Percentiles rank a stretch among this genome's conserved stretches.
phyloP scores from a whole-genome alignment of 192 early-diverging fungal species.

The Coemansia guatemalensis region DNA sequence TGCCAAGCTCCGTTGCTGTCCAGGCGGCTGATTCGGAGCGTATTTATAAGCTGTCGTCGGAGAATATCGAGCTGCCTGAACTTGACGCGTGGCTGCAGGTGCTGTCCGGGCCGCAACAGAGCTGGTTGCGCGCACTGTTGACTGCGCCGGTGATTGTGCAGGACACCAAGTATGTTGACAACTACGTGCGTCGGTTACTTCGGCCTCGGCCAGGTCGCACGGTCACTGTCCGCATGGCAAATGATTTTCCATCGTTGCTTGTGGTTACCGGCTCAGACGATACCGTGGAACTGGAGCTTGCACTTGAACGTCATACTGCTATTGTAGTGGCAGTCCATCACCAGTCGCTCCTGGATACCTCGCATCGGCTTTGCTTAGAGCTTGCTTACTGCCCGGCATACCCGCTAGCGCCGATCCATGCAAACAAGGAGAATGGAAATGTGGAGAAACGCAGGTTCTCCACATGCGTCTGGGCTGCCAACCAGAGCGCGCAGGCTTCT shows the following conservation, averaged over 20 bases:
- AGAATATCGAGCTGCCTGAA: conserved; percentile 9
- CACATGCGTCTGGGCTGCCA: conserved; percentile 11
- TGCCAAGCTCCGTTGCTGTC: neutral
- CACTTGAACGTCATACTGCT: conserved; percentile 66
- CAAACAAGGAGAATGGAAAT: neutral
- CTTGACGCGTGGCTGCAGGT: conserved; percentile 62
- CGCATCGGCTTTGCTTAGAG: conserved; percentile 22
- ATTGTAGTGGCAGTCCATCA: conserved; percentile 50
- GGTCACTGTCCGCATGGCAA: neutral
- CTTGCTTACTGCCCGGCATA: conserved; percentile 15
- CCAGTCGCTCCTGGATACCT: conserved; percentile 41
- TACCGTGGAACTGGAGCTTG: conserved; percentile 76
- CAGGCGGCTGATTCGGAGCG: neutral
- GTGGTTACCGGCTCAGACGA: conserved; percentile 38
- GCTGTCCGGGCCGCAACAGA: conserved; percentile 65
- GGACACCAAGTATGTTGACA: conserved; percentile 58
- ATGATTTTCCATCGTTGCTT: neutral
- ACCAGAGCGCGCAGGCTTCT: conserved; percentile 1
- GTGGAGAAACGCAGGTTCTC: conserved; percentile 2
- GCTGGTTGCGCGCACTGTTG: conserved; percentile 84
- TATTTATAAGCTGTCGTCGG: conserved; percentile 4
- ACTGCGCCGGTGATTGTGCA: conserved; percentile 72
- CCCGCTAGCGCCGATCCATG: conserved; percentile 13
- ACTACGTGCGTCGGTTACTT: conserved; percentile 60
- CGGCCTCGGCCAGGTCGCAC: conserved; percentile 58